Evolutionary conservation across 2,329 filamentous ascomycete species (phyloP).

Genomic region (Colletotrichum tanaceti): DNA sequence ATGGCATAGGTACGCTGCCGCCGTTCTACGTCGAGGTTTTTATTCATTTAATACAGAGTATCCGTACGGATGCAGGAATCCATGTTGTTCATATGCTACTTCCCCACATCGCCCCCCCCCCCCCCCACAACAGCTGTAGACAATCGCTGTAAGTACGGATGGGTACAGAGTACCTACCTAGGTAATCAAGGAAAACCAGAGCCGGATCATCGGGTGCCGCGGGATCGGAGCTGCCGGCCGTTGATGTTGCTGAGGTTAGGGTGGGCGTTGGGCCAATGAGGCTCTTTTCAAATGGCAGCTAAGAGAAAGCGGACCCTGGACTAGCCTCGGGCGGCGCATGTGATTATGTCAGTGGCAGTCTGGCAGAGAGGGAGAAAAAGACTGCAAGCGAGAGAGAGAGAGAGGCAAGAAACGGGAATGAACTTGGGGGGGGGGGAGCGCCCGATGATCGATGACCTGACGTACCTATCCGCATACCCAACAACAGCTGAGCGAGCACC

Average conservation of each 20-base stretch:
- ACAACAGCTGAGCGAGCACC: neutral
- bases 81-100: neutral
- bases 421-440: constrained; percentile 2
- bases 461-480: constrained; percentile 11
- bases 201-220: constrained; percentile 35
- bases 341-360: constrained; percentile 39
- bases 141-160: constrained; percentile 19
- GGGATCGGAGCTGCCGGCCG: constrained; percentile 25
- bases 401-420: constrained; percentile 22
- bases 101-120: constrained; percentile 1
- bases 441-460: constrained; percentile 26
- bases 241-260: neutral
- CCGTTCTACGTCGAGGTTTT: neutral
- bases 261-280: constrained; percentile 22
- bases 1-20: neutral
- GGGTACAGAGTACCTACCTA: too few species aligned
- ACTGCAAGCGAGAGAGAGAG: neutral
- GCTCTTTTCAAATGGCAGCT: constrained; percentile 3
- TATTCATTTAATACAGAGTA: too few species aligned
- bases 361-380: constrained; percentile 10
- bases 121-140: neutral
- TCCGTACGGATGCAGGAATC: too few species aligned
- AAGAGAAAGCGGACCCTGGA: neutral
- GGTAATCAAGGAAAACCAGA: constrained; percentile 19
- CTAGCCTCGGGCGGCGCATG: constrained; percentile 24